These are phyloP conservation scores for Elsinoe ampelina DNA, from an alignment of 2,329 filamentous ascomycete species.

Conservation along the genomic window DNA sequence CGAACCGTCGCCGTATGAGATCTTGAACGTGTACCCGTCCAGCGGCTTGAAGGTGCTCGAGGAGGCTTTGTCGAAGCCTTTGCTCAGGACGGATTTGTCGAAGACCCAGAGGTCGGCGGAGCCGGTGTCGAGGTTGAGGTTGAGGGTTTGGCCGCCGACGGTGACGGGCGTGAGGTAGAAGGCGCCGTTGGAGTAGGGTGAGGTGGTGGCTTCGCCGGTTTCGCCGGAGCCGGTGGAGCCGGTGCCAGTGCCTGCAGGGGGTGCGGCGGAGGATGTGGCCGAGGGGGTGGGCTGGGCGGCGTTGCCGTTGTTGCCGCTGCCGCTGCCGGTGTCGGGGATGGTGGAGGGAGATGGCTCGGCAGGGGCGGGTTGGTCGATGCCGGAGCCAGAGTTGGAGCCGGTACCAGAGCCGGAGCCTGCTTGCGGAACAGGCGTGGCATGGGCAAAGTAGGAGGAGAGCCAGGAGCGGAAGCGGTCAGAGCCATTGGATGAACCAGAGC, in stretches of 20 bases:
- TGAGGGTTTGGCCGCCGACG: constrained; percentile 60
- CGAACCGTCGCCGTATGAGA: constrained; percentile 61
- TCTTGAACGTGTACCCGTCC: constrained; percentile 47
- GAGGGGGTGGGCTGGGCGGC: not conserved
- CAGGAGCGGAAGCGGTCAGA: constrained; percentile 1
- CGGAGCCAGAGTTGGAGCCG: not conserved
- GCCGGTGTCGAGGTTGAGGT: constrained; percentile 67
- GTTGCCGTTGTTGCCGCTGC: not conserved
- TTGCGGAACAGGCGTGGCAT: not conserved
- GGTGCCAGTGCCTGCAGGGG: constrained; percentile 8
- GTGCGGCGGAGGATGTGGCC: constrained; percentile 1
- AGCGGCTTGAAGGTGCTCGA: constrained; percentile 43
- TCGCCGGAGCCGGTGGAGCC: constrained; percentile 15
- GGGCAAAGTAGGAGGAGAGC: constrained; percentile 1
- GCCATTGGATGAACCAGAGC: not conserved
- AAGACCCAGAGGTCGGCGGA: constrained; percentile 69
- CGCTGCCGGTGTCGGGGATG: not conserved
- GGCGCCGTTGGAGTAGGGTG: constrained; percentile 54
- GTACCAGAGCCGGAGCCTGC: not conserved
- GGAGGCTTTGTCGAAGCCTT: constrained; percentile 45
- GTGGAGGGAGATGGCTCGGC: constrained; percentile 1
- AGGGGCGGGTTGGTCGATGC: constrained; percentile 1
- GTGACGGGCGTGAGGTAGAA: constrained; percentile 61
- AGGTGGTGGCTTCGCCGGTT: constrained; percentile 52
- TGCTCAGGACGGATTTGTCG: constrained; percentile 37